Evolutionary conservation across 78 protist genomes (phyloP).

Genomic region (Dictyostelium purpureum): DNA sequence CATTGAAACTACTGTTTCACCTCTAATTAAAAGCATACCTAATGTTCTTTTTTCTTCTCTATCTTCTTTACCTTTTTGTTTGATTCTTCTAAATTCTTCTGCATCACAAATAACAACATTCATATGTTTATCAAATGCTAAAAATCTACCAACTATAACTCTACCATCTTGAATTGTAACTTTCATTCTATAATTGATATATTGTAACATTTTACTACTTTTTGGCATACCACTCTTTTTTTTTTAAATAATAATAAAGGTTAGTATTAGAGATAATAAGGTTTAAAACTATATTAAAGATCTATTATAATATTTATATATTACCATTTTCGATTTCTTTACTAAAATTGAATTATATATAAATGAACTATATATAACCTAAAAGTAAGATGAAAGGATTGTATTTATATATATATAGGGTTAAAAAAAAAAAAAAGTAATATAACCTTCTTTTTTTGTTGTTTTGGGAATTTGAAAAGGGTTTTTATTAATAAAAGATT

Average conservation of each 20-base stretch:
- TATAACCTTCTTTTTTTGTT: no score
- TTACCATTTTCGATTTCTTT: background rate
- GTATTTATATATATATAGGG: no score
- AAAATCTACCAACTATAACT: constrained; percentile 93
- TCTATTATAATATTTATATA: no score
- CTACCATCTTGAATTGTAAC: constrained; percentile 94
- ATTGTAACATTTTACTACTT: constrained; percentile 88
- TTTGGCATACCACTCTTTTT: constrained; percentile 77
- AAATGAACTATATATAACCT: no score
- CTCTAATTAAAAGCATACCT: constrained; percentile 96
- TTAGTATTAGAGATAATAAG: no score
- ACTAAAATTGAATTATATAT: no score
- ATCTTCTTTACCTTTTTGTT: constrained; percentile 78
- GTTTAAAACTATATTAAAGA: no score
- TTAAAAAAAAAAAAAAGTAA: no score
- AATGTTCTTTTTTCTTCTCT: constrained; percentile 90
- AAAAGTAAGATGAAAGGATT: no score
- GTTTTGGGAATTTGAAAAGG: no score
- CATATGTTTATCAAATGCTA: constrained; percentile 99
- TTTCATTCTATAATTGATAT: constrained; percentile 92
- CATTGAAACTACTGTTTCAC: constrained; percentile 96
- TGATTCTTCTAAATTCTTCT: constrained; percentile 92
- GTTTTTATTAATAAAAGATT: constrained; percentile 2
- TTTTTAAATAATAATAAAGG: background rate
- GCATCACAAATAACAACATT: constrained; percentile 96